phyloP scores from a whole-genome alignment of 768 basidiomycete genomes.

The Tylopilus sp. region DNA sequence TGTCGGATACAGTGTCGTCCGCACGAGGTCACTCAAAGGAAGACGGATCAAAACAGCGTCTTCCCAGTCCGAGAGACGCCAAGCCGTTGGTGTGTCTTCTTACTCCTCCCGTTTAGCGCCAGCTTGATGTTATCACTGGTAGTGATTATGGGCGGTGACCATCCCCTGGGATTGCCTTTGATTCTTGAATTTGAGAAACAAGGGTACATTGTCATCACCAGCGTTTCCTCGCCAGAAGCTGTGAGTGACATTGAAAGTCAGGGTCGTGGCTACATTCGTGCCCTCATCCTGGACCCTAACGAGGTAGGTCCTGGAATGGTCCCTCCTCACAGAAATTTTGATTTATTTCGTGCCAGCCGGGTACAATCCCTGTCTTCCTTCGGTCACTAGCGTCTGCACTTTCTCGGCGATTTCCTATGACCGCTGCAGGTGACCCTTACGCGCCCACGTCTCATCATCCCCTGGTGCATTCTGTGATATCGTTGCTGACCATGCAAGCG shows the following conservation, averaged over 20 bases:
- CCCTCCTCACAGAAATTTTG: neutral
- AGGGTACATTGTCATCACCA: constrained; percentile 82
- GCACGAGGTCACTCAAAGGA: constrained; percentile 20
- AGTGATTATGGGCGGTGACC: constrained; percentile 81
- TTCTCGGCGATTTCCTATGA: constrained; percentile 79
- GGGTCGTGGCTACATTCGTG: constrained; percentile 74
- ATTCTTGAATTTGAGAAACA: constrained; percentile 71
- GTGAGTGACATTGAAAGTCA: constrained; percentile 59
- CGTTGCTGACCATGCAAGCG: constrained; percentile 59
- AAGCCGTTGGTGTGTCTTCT: constrained; percentile 40
- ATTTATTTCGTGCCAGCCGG: constrained; percentile 47
- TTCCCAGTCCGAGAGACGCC: constrained; percentile 37
- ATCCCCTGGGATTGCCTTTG: constrained; percentile 64
- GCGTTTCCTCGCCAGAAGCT: constrained; percentile 68
- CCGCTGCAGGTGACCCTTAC: constrained; percentile 77
- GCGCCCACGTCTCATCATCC: constrained; percentile 60
- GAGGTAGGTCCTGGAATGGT: constrained; percentile 46
- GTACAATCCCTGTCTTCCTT: constrained; percentile 69
- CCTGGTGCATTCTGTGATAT: constrained; percentile 76
- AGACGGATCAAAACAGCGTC: constrained; percentile 25
- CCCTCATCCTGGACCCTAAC: constrained; percentile 74
- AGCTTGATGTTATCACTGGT: constrained; percentile 1
- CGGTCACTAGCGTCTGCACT: constrained; percentile 78
- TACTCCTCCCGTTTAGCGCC: neutral
- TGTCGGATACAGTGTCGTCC: constrained; percentile 47